A percentile compares a stretch with the other conserved stretches of the same genome.
phyloP scores from a whole-genome alignment of 2,329 filamentous ascomycete species.

The Ascochyta koolunga region DNA sequence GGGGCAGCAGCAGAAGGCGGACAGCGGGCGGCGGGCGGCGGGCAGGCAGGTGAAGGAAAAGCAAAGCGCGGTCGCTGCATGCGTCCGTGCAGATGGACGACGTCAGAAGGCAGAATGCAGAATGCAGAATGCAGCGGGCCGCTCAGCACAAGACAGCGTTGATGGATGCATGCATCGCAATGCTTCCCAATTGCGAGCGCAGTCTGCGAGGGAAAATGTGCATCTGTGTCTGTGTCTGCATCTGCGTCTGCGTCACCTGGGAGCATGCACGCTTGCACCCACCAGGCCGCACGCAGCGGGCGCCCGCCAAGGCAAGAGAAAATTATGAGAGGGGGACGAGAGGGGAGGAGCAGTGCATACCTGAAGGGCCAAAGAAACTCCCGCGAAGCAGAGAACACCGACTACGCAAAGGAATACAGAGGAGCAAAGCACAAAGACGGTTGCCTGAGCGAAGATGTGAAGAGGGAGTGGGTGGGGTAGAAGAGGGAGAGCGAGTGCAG shows the following conservation, averaged over 20 bases:
- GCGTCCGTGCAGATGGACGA: constrained; percentile 28
- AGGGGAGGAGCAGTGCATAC: neutral
- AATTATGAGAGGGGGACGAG: constrained; percentile 23
- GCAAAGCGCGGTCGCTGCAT: neutral
- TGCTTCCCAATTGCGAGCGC: constrained; percentile 9
- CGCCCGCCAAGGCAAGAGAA: constrained; percentile 34
- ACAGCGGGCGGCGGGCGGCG: constrained; percentile 2
- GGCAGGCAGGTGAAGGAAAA: constrained; percentile 11
- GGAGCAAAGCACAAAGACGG: constrained; percentile 18
- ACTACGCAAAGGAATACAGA: constrained; percentile 42
- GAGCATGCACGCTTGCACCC: constrained; percentile 5
- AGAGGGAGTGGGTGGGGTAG: constrained; percentile 36
- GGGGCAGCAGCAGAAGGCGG: constrained; percentile 7
- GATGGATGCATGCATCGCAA: constrained; percentile 17
- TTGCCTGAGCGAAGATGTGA: constrained; percentile 21
- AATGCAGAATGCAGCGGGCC: too few relatives aligned
- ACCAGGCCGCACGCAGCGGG: constrained; percentile 14
- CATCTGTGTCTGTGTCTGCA: too few relatives aligned
- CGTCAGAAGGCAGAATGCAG: too few relatives aligned
- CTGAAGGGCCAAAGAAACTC: constrained; percentile 23
- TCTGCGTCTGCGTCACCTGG: too few relatives aligned
- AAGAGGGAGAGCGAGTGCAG: constrained; percentile 26
- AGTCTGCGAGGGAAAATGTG: constrained; percentile 17
- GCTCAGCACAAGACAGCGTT: constrained; percentile 6
- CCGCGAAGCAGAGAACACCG: constrained; percentile 30